phyloP scores from a whole-genome alignment of 352 stramenopile genomes.

The Pythium phragmiticola region DNA sequence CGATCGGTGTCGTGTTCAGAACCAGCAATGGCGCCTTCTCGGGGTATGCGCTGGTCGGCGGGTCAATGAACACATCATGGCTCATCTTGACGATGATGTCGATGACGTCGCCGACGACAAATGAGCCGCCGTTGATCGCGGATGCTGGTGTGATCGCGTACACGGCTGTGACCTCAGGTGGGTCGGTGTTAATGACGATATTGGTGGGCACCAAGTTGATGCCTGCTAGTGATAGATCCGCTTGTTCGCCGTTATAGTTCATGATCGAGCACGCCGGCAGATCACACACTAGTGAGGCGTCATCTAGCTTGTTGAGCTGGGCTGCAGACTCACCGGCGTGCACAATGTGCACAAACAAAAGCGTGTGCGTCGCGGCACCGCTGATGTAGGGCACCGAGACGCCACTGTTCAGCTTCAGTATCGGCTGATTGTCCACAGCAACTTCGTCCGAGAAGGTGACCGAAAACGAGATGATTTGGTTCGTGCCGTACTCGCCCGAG shows the following conservation, averaged over 20 bases:
- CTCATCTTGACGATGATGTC: constrained; percentile 80
- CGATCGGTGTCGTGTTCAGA: constrained; percentile 49
- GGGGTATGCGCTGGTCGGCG: constrained; percentile 61
- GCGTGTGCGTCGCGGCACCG: constrained; percentile 41
- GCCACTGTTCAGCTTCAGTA: constrained; percentile 63
- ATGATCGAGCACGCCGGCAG: constrained; percentile 46
- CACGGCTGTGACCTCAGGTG: constrained; percentile 57
- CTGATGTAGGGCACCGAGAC: constrained; percentile 55
- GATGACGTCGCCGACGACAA: constrained; percentile 79
- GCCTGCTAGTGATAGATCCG: constrained; percentile 34
- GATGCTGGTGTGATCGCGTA: constrained; percentile 55
- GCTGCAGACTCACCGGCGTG: constrained; percentile 37
- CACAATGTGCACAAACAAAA: constrained; percentile 80
- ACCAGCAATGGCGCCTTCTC: constrained; percentile 72
- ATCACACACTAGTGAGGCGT: constrained; percentile 50
- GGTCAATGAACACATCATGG: constrained; percentile 73
- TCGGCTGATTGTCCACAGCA: constrained; percentile 43
- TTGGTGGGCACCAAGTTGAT: constrained; percentile 43
- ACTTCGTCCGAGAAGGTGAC: constrained; percentile 80
- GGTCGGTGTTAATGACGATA: constrained; percentile 61
- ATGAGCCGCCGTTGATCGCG: constrained; percentile 56
- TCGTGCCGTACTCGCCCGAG: constrained; percentile 59
- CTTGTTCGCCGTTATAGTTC: constrained; percentile 64
- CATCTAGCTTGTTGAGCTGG: constrained; percentile 58
- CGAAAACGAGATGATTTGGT: constrained; percentile 69